These are phyloP conservation scores for Trichoderma koningii DNA, from an alignment of 2,329 filamentous ascomycete genomes.

Conservation along the genomic window DNA sequence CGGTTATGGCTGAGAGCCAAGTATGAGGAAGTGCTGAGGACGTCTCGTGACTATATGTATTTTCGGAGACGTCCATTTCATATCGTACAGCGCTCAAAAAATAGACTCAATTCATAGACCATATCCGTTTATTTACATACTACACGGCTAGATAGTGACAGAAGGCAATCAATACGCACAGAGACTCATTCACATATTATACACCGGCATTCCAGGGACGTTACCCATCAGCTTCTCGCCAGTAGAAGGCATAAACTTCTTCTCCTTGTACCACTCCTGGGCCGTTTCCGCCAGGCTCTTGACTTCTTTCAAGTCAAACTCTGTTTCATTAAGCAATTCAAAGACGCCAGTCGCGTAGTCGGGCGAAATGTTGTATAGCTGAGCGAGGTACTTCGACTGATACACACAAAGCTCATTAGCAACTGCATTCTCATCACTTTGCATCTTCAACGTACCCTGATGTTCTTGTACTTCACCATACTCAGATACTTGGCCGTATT, in stretches of 20 bases:
- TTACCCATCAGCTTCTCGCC: slow-evolving; percentile 45
- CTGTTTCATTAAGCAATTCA: slow-evolving; percentile 46
- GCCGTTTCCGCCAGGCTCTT: slow-evolving; percentile 48
- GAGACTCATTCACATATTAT: slow-evolving; percentile 29
- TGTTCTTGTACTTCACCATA: slow-evolving; percentile 46
- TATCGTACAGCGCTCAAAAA: too few relatives aligned
- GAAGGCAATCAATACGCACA: too few relatives aligned
- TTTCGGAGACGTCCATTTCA: too few relatives aligned
- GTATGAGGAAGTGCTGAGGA: too few relatives aligned
- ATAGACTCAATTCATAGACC: too few relatives aligned
- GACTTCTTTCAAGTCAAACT: slow-evolving; percentile 50
- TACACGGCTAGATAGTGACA: too few relatives aligned
- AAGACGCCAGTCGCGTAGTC: slow-evolving; percentile 52
- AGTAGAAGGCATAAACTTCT: slow-evolving; percentile 46
- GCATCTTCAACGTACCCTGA: slow-evolving; percentile 37
- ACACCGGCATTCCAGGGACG: slow-evolving; percentile 39
- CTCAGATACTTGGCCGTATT: slow-evolving; percentile 53
- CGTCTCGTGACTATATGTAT: too few relatives aligned
- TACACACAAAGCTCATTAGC: slow-evolving; percentile 36
- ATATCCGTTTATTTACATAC: too few relatives aligned
- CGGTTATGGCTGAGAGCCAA: too few relatives aligned
- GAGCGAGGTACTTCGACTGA: slow-evolving; percentile 49
- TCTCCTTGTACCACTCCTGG: slow-evolving; percentile 49
- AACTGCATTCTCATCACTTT: neutral
- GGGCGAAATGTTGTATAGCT: slow-evolving; percentile 45